Evolutionary conservation across 768 basidiomycete species (phyloP), one percentile per base, ranked within the genome.

Genomic region (Wakefieldia striispora): DNA sequence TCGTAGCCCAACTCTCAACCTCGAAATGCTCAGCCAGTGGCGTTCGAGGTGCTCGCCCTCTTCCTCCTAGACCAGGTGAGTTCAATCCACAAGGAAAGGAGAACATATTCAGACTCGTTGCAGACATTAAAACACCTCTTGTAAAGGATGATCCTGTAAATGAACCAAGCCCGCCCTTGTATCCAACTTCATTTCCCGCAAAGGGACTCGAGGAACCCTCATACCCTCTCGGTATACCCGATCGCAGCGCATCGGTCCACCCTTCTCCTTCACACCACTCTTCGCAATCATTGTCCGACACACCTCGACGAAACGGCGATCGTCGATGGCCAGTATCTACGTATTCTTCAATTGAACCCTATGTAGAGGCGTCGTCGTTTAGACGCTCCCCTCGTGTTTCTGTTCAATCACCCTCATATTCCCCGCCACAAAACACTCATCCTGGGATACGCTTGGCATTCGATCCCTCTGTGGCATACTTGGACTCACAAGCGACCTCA

Each of bases 401-500:
- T 41, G 16, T 40, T 24, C 55, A 40, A 47, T 49, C 50, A 3
- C 41, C 50, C 1, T n/a, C 45, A 9, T 40, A 46, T 40, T 20
- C 43, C 0, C 24, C 33, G 1, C 41, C 52, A 12, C 58, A 57
- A 39, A 44, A 39, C n/a, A 48, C 29, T 23, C 38, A 35, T 31
- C 21, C 10, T 7, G 54, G 45, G 31, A 47, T 43, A 40, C 64
- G 49, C 26, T 10, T 75, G 50, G 46, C 61, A 7, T 81, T 78
- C 57, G 71, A 79, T 61, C 75, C 75, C 23, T 74, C 72, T 9
- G 53, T 76, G 40, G 81, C 81, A 13, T 83, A 83, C 57, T 47
- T 62, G 14, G 63, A 51, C 35, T 54, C 51, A 24, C 52, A 51
- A 41, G 53, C 53, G n/a, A 47, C 46, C 40, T 16, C 31, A 44